Percentiles rank a stretch among this genome's conserved stretches.
These are phyloP conservation scores for Rhodotorula sp. DNA, from an alignment of 1,284 basidiomycete genomes.

Conservation along the genomic window DNA sequence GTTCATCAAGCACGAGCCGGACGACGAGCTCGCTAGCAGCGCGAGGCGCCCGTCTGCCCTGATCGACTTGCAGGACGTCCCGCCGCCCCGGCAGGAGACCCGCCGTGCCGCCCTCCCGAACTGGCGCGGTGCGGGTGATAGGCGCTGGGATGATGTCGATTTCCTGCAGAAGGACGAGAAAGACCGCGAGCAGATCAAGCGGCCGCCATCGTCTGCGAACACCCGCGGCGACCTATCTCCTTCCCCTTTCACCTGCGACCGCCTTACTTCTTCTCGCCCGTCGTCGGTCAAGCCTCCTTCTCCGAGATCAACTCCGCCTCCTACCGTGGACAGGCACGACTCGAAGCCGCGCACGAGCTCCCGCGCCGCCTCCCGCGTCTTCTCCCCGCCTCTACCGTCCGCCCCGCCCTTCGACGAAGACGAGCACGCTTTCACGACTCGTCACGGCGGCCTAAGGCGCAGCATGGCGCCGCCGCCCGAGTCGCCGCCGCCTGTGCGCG, in stretches of 20 bases:
- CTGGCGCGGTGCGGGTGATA: no score
- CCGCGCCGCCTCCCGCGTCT: neutral
- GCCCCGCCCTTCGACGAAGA: neutral
- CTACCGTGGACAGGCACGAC: neutral
- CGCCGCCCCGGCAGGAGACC: no score
- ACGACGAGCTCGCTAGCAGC: neutral
- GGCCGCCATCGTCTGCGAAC: neutral
- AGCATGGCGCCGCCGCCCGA: neutral
- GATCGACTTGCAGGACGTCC: neutral
- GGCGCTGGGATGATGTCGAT: neutral
- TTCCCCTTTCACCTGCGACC: no score
- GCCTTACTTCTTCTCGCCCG: neutral
- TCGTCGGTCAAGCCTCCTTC: neutral
- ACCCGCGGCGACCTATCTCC: neutral
- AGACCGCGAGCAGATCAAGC: neutral
- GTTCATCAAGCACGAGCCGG: no score
- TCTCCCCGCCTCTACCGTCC: neutral
- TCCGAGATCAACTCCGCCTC: no score
- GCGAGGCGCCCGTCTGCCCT: neutral
- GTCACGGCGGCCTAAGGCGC: neutral
- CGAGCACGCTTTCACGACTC: neutral
- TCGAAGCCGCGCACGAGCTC: neutral
- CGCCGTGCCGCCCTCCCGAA: no score
- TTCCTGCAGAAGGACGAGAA: neutral
- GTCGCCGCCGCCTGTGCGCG: neutral